phyloP scores from a whole-genome alignment of 352 stramenopile species.

The Globisporangium nodosum region DNA sequence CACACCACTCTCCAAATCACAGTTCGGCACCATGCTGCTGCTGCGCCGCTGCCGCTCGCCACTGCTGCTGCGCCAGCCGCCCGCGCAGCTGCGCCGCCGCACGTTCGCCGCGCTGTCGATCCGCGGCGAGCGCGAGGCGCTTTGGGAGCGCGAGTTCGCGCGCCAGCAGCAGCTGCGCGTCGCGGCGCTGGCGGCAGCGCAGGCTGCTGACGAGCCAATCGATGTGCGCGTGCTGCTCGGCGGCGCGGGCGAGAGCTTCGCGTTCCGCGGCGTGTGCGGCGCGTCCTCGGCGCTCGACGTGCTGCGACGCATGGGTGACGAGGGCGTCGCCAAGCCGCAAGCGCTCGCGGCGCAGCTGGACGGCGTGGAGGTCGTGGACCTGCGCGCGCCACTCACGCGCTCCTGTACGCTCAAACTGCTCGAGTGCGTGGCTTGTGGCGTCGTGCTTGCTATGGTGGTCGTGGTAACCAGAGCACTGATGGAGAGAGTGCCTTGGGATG shows the following conservation, averaged over 20 bases:
- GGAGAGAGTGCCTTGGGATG: background rate
- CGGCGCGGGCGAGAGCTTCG: constrained; percentile 13
- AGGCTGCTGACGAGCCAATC: constrained; percentile 23
- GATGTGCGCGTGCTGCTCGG: constrained; percentile 36
- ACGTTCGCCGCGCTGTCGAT: constrained; percentile 25
- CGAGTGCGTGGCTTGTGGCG: constrained; percentile 38
- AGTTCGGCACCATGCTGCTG: background rate
- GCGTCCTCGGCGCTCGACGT: constrained; percentile 55
- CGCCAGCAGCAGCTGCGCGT: constrained; percentile 30
- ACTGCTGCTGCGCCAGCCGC: background rate
- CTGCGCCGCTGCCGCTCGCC: background rate
- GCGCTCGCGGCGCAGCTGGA: constrained; percentile 44
- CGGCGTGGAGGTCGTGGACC: constrained; percentile 41
- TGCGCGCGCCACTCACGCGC: constrained; percentile 35
- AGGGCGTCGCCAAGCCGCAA: constrained; percentile 50
- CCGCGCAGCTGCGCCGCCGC: background rate
- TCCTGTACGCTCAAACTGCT: constrained; percentile 50
- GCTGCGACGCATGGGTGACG: constrained; percentile 48
- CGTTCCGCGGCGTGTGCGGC: constrained; percentile 38
- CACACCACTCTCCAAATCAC: background rate
- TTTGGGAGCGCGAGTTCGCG: constrained; percentile 52
- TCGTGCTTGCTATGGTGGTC: background rate
- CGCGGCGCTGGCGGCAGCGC: constrained; percentile 6
- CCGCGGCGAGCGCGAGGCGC: constrained; percentile 32
- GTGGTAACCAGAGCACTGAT: background rate